Evolutionary conservation across 441 rosid species (phyloP).

Genomic region (Cnidoscolus chayamansa): DNA sequence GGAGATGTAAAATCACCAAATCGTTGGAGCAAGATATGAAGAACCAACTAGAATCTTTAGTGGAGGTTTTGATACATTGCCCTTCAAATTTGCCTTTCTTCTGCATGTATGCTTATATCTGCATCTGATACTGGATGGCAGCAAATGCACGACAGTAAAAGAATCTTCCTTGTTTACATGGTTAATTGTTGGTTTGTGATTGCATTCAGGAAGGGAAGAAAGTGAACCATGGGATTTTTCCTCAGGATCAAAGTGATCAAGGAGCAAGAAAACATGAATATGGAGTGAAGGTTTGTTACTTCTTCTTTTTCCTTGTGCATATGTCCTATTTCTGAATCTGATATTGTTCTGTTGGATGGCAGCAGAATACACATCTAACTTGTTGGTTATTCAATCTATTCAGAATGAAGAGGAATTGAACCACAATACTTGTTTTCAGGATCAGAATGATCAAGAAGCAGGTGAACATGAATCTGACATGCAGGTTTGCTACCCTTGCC

Average conservation of each 20-base stretch:
- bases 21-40: conserved; percentile 63
- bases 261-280: conserved; percentile 12
- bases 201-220: conserved; percentile 9
- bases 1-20: conserved; percentile 46
- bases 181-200: conserved; percentile 15
- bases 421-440: conserved; percentile 6
- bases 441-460: conserved; percentile 19
- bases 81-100: conserved; percentile 1
- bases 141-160: neutral
- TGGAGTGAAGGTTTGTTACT: conserved; percentile 1
- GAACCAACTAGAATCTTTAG: conserved; percentile 36
- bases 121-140: conserved; percentile 2
- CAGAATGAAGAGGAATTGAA: conserved; percentile 19
- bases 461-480: conserved; percentile 8
- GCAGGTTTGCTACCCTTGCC: conserved; percentile 12
- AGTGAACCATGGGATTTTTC: neutral
- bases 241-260: conserved; percentile 13
- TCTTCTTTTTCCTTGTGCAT: neutral
- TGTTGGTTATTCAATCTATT: conserved; percentile 13
- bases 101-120: neutral
- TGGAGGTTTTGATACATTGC: conserved; percentile 50
- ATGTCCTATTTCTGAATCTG: conserved; percentile 3
- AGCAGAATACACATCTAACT: neutral
- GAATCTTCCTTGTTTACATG: conserved; percentile 1
- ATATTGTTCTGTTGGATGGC: neutral